phyloP scores from a whole-genome alignment of 352 stramenopile species.

The Globisporangium radiosum region DNA sequence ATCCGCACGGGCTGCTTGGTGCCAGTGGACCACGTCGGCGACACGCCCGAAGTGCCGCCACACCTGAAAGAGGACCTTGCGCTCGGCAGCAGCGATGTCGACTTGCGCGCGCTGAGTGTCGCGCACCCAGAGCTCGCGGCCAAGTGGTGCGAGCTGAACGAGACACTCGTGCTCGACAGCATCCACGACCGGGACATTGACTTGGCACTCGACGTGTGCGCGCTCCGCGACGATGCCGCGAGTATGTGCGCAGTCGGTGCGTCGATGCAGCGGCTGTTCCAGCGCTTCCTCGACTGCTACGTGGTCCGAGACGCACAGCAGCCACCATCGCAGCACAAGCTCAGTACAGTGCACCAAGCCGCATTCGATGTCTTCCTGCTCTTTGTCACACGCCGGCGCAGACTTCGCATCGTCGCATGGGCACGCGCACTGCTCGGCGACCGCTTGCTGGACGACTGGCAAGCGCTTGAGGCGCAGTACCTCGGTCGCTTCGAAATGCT shows the following conservation, averaged over 20 bases:
- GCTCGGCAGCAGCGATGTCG: slow-evolving; percentile 13
- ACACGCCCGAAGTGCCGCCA: slow-evolving; percentile 11
- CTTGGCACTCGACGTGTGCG: slow-evolving; percentile 25
- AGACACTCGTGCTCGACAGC: slow-evolving; percentile 16
- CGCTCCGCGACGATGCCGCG: slow-evolving; percentile 5
- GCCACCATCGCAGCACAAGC: slow-evolving; percentile 16
- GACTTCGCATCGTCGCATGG: slow-evolving; percentile 37
- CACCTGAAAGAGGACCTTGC: slow-evolving; percentile 27
- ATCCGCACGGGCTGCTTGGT: slow-evolving; percentile 39
- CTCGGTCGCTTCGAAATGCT: slow-evolving; percentile 39
- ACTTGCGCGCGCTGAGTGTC: slow-evolving; percentile 20
- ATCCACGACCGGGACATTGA: slow-evolving; percentile 44
- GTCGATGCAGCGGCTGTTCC: slow-evolving; percentile 24
- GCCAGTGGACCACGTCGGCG: slow-evolving; percentile 17
- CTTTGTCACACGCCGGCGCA: slow-evolving; percentile 54
- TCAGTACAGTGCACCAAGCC: slow-evolving; percentile 18
- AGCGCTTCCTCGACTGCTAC: slow-evolving; percentile 19
- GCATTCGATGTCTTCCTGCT: slow-evolving; percentile 55
- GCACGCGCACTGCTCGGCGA: slow-evolving; percentile 29
- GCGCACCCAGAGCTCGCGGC: slow-evolving; percentile 24
- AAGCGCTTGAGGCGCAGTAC: slow-evolving; percentile 37
- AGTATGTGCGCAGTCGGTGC: slow-evolving; percentile 13
- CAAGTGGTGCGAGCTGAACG: slow-evolving; percentile 27
- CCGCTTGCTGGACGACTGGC: slow-evolving; percentile 40
- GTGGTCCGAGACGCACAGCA: background rate